Base-by-base conservation (phyloP, 2,329 filamentous ascomycete genomes). In the Ophiostoma perfectum region DNA sequence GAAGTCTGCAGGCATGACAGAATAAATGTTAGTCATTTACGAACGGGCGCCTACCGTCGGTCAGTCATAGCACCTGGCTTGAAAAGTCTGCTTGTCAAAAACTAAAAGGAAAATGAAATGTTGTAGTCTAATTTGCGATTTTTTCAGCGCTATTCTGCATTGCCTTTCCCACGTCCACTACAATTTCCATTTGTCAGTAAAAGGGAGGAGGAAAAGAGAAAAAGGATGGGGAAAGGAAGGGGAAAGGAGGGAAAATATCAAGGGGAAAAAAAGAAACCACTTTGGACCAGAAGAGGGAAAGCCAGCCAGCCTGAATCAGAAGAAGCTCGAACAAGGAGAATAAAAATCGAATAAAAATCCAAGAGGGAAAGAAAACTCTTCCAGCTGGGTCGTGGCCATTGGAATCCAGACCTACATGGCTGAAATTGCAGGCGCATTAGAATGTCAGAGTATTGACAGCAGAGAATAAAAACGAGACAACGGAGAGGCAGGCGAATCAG, bases 61-160 rank as follows among this genome's bases (percentile, higher is more conserved):
- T 27, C 49, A 55, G 49, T 60, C 55, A 60, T 11, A 38, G 27
- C 45, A 38, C 55, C 14, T 60, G 55, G 4, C 11, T 18, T 14
- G 18, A 36, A 60, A 60, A 60, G n/a, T 60, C 38, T 60, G n/a
- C 49, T 27, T 27, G 27, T 27, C 27, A 27, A 27, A 27, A 27
- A 27, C 27, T 27, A 27, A 58, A 58, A 36, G 6, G 52, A 58
- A 14, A 58, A 12, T 36, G 52, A 58, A 38, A 58, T 14, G 14
- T 58, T 38, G 52, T 11, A 12, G 27, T 38, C 11, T 7, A 38
- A 38, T 60, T 60, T 60, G 55, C 9, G 27, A 60, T 58, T 38
- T 60, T 60, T 60, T 60, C 55, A 60, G 55, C 55, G 55, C 55
- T 60, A 60, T 60, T 11, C 55, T 55, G 8, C n/a, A 55, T 55